Base-by-base conservation (phyloP, 2,329 filamentous ascomycete species). In the Thelonectria rubi region DNA sequence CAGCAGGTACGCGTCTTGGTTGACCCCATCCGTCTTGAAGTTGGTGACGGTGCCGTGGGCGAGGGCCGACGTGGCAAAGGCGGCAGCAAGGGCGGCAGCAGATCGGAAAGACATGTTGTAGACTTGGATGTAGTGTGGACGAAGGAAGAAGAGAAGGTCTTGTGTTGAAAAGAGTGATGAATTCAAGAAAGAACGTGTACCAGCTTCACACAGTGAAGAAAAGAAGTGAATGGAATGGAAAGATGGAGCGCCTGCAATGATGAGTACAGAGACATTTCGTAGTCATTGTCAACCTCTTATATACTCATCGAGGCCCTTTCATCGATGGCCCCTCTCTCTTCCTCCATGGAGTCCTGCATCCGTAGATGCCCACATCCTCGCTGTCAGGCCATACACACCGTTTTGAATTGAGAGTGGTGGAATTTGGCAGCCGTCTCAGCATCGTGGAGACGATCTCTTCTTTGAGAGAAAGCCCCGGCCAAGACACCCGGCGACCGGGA, bases 121-220 rank as follows among this genome's bases (percentile, higher is more conserved):
- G 47, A 12, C 42, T 45, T 5, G 21, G 34, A 30, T 40, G 43
- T 40, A 47, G 40, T 48, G 30, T 45, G 39, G 12, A 24, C 10
- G 40, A 17, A 11, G 49, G 34, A 39, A 37, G 42, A 21, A 55
- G 46, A 11, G 52, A 55, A 37, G 34, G 52, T 46, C 12, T 52
- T 49, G 43, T 39, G 26, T 49, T 30, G 46, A 30, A 30, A 52
- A 58, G 47, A 60, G 46, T 58, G 43, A 40, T 43, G 17, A 39
- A 32, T 46, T 51, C 15, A 30, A 52, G 34, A 37, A 63, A 55
- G 20, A 52, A 62, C 42, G 67, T 67, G 64, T 61, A 65, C 68
- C 66, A 65, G 70, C 72, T 73, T 73, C 72, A 73, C 60, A 68
- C 69, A 68, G 71, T 70, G 69, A 72, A 72, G 70, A 62, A 62